Percentiles rank a stretch among this genome's conserved stretches.
phyloP scores from a whole-genome alignment of 2,329 filamentous ascomycete genomes.

The Chaetothyriales sp. region DNA sequence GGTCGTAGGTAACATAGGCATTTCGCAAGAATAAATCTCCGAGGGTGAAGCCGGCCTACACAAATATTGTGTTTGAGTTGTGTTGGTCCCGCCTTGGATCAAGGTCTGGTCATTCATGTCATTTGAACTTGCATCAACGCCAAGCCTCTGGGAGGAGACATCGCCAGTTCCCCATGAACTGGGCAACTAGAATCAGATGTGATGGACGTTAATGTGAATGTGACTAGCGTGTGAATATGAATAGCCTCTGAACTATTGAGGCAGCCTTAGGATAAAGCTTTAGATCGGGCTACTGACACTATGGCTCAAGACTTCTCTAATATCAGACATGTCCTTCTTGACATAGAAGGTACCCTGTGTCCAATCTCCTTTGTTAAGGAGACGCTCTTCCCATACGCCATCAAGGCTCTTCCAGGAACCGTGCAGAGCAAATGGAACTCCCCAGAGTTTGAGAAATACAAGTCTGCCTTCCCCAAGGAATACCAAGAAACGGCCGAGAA shows the following conservation, averaged over 20 bases:
- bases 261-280: background rate
- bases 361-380: constrained; percentile 14
- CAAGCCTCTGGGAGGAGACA: background rate
- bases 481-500: constrained; percentile 6
- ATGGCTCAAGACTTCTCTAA: background rate
- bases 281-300: background rate
- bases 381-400: constrained; percentile 14
- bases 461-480: constrained; percentile 10
- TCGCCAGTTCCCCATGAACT: background rate
- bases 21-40: background rate
- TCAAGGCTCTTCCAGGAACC: constrained; percentile 11
- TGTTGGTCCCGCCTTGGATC: background rate
- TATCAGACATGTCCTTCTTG: background rate
- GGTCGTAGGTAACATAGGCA: background rate
- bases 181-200: no score
- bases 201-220: background rate
- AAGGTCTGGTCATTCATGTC: background rate
- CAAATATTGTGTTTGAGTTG: background rate
- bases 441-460: constrained; percentile 7
- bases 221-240: background rate
- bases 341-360: constrained; percentile 15
- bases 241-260: background rate
- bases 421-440: constrained; percentile 9
- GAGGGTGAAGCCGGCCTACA: background rate
- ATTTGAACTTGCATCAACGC: background rate